A percentile compares a stretch with the other conserved stretches of the same genome.
These are phyloP conservation scores for Penicillium coprophilum DNA, from an alignment of 495 filamentous ascomycete species.

Conservation along the genomic window DNA sequence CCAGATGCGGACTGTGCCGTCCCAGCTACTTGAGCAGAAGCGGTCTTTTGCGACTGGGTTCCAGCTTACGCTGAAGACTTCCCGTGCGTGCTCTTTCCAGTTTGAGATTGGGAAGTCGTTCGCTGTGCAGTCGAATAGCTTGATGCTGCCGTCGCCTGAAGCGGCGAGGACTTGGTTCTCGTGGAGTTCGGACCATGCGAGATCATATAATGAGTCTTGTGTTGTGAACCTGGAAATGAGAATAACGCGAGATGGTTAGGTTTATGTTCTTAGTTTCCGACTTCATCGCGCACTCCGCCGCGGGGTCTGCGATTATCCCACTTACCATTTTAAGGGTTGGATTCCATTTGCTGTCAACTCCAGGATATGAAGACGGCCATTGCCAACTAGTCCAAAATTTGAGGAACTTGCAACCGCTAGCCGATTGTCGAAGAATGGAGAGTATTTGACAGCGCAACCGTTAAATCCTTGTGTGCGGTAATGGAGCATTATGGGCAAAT, in stretches of 20 bases:
- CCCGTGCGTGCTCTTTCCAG: slow-evolving; percentile 89
- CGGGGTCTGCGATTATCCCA: slow-evolving; percentile 1
- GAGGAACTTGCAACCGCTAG: slow-evolving; percentile 82
- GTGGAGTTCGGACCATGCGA: slow-evolving; percentile 90
- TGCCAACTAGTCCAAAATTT: slow-evolving; percentile 96
- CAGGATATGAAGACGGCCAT: slow-evolving; percentile 83
- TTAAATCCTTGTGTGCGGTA: slow-evolving; percentile 92
- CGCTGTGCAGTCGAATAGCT: slow-evolving; percentile 82
- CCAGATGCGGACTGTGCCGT: slow-evolving; percentile 93
- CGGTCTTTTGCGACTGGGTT: slow-evolving; percentile 86
- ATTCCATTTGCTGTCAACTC: slow-evolving; percentile 79
- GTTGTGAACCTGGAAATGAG: slow-evolving; percentile 72
- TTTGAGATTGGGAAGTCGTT: slow-evolving; percentile 78
- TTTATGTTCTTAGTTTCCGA: neutral
- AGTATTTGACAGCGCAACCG: slow-evolving; percentile 94
- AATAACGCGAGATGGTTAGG: neutral
- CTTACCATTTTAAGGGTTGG: slow-evolving; percentile 70
- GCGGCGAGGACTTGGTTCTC: slow-evolving; percentile 86
- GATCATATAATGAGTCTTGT: slow-evolving; percentile 93
- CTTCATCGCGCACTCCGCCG: slow-evolving; percentile 3
- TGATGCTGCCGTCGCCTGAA: slow-evolving; percentile 87
- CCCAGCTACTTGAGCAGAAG: slow-evolving; percentile 89
- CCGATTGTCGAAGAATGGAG: slow-evolving; percentile 93
- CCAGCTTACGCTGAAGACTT: slow-evolving; percentile 90
- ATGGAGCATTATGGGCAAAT: slow-evolving; percentile 68